phyloP scores from a whole-genome alignment of 768 basidiomycete species.

The Serendipita sp. region DNA sequence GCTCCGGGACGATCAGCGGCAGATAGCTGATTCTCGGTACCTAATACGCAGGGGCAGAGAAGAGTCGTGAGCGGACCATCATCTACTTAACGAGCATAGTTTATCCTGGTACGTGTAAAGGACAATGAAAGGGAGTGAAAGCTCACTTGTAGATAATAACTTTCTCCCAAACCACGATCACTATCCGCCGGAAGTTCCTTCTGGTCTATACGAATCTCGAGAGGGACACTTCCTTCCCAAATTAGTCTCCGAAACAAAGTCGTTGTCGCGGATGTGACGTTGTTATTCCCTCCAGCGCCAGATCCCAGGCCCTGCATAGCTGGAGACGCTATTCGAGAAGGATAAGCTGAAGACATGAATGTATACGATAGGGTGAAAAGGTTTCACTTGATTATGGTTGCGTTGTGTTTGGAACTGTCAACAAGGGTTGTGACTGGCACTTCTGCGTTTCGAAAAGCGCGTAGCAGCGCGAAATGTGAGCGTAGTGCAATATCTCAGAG shows the following conservation, averaged over 20 bases:
- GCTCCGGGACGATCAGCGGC: constrained; percentile 75
- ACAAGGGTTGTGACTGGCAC: too few relatives aligned
- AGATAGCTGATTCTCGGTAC: constrained; percentile 89
- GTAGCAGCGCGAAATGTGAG: too few relatives aligned
- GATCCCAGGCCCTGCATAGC: background rate
- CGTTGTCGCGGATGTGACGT: constrained; percentile 39
- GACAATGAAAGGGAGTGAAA: constrained; percentile 10
- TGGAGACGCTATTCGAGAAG: background rate
- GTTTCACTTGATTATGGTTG: background rate
- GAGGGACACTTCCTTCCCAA: constrained; percentile 82
- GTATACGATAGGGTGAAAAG: background rate
- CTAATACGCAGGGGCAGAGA: constrained; percentile 13
- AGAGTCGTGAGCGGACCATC: background rate
- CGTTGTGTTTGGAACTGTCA: too few relatives aligned
- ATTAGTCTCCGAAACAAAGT: constrained; percentile 74
- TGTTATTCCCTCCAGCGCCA: background rate
- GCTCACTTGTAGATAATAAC: constrained; percentile 56
- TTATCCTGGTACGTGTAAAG: constrained; percentile 3
- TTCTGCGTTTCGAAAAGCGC: too few relatives aligned
- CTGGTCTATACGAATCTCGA: constrained; percentile 77
- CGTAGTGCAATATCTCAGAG: too few relatives aligned
- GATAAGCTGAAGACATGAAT: background rate
- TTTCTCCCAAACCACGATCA: constrained; percentile 65
- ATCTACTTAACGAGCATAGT: background rate
- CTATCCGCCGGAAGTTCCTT: constrained; percentile 82